Conservation (phyloP, 148 eudicot species). For the Spergularia marina region DNA sequence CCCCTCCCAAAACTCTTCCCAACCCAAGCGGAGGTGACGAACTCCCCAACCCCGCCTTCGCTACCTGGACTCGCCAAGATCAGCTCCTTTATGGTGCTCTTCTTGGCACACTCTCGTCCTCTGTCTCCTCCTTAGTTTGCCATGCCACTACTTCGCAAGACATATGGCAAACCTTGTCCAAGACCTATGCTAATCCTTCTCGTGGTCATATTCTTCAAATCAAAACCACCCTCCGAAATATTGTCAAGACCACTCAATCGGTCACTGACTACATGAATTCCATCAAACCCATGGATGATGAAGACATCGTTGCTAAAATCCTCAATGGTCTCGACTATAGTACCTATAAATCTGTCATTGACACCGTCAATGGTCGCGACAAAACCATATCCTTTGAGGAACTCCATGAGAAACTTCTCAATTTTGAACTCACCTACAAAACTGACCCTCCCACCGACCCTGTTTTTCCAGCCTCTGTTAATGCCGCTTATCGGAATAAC, state of each 20-base stretch:
- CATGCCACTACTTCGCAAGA: not conserved
- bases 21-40: not conserved
- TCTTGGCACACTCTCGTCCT: not conserved
- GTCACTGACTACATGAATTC: not conserved
- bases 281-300: not conserved
- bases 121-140: not conserved
- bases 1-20: not conserved
- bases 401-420: slow-evolving; percentile 7
- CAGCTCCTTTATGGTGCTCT: not conserved
- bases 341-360: not conserved
- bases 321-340: not conserved
- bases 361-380: slow-evolving; percentile 5
- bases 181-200: not conserved
- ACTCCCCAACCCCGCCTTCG: not conserved
- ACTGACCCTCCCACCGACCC: not conserved
- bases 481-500: not conserved
- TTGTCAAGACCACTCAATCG: not conserved
- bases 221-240: not conserved
- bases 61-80: not conserved
- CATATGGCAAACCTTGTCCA: not conserved
- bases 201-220: slow-evolving; percentile 16
- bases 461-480: not conserved
- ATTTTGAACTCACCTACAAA: not conserved
- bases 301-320: not conserved
- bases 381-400: slow-evolving; percentile 11